phyloP scores from a whole-genome alignment of 495 filamentous ascomycete genomes.

The Podospora appendiculata region DNA sequence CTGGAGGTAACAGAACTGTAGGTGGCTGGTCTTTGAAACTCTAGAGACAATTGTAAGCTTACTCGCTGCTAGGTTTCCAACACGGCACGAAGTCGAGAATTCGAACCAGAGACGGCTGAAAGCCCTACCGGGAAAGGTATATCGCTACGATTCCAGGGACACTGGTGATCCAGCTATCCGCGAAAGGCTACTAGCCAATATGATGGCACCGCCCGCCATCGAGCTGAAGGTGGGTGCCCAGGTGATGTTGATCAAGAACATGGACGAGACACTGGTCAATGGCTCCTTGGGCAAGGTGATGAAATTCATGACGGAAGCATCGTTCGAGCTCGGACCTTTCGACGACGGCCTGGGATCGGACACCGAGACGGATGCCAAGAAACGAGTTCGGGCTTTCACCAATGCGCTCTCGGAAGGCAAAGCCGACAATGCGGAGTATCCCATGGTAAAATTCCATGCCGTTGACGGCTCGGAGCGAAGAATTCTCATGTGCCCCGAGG shows the following conservation, averaged over 20 bases:
- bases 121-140: constrained; percentile 56
- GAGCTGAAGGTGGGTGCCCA: constrained; percentile 86
- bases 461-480: constrained; percentile 71
- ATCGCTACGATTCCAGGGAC: constrained; percentile 65
- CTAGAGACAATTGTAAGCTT: not conserved
- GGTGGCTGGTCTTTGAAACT: constrained; percentile 9
- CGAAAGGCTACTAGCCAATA: constrained; percentile 73
- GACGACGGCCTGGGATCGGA: constrained; percentile 45
- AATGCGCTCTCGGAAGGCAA: constrained; percentile 20
- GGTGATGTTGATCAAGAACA: constrained; percentile 99
- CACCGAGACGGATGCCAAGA: constrained; percentile 38
- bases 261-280: constrained; percentile 90
- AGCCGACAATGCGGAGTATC: constrained; percentile 50
- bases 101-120: constrained; percentile 72
- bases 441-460: constrained; percentile 72
- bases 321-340: constrained; percentile 56
- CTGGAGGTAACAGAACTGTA: constrained; percentile 87
- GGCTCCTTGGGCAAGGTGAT: constrained; percentile 82
- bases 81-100: constrained; percentile 78
- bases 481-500: constrained; percentile 75
- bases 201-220: constrained; percentile 79
- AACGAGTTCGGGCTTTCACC: constrained; percentile 29
- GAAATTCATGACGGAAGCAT: constrained; percentile 77
- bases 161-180: constrained; percentile 64
- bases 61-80: constrained; percentile 61